Evolutionary conservation across 192 early-diverging fungal genomes (phyloP).

Genomic region (Coemansia sp.): DNA sequence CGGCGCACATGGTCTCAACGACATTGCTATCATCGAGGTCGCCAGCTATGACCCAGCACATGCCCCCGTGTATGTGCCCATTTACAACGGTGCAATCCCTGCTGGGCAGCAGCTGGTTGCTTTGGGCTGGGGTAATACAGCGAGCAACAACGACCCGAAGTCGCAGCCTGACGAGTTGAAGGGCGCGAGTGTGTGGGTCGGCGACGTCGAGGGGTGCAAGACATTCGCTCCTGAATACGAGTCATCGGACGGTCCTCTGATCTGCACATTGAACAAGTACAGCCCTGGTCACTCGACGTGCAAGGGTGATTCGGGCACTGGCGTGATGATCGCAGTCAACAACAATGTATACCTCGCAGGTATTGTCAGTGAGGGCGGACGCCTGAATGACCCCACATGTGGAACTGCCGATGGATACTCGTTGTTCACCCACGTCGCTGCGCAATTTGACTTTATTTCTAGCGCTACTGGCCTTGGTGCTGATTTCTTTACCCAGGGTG

Average conservation of each 20-base stretch:
- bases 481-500: no score
- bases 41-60: not conserved
- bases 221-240: conserved; percentile 7
- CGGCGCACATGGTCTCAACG: conserved; percentile 4
- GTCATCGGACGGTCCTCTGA: not conserved
- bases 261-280: conserved; percentile 17
- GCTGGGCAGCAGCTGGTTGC: conserved; percentile 14
- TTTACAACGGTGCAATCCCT: conserved; percentile 10
- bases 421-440: conserved; percentile 17
- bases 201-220: conserved; percentile 7
- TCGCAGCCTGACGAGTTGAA: not conserved
- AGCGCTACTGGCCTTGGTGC: no score
- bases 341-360: conserved; percentile 14
- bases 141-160: not conserved
- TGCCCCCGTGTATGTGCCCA: not conserved
- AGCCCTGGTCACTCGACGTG: conserved; percentile 4
- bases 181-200: conserved; percentile 5
- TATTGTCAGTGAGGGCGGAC: conserved; percentile 10
- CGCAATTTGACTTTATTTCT: no score
- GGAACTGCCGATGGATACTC: conserved; percentile 13
- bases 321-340: not conserved
- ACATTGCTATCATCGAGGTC: conserved; percentile 24
- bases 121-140: conserved; percentile 19
- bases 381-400: conserved; percentile 6
- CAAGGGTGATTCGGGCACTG: conserved; percentile 23